phyloP scores from a whole-genome alignment of 1,284 basidiomycete genomes.

The Ganoderma sinense region DNA sequence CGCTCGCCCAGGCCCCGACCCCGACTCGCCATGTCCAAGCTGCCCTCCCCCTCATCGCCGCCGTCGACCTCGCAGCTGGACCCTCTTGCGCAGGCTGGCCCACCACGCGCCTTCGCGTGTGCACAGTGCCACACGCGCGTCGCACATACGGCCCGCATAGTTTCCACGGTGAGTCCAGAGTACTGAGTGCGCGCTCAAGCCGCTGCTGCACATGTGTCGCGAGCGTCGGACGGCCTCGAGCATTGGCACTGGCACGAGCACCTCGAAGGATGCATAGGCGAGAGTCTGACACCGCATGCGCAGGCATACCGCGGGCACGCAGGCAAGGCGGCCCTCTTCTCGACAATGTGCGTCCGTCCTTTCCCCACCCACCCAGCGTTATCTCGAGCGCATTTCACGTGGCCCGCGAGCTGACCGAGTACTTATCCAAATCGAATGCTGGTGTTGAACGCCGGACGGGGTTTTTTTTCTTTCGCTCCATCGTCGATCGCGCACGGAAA shows the following conservation, averaged over 20 bases:
- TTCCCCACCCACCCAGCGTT: not conserved
- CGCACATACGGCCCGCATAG: conserved; percentile 25
- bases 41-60: conserved; percentile 5
- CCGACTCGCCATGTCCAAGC: conserved; percentile 11
- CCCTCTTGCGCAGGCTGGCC: conserved; percentile 15
- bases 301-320: conserved; percentile 39
- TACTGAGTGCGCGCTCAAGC: conserved; percentile 9
- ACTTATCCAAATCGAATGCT: too few species aligned
- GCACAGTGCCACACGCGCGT: conserved; percentile 24
- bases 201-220: not conserved
- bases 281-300: not conserved
- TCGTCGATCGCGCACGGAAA: not conserved
- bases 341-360: conserved; percentile 53
- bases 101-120: conserved; percentile 25
- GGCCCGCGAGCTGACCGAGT: not conserved
- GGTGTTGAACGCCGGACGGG: too few species aligned
- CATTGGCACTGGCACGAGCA: not conserved
- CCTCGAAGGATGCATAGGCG: not conserved
- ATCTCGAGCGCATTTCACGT: not conserved
- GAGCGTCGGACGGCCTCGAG: not conserved
- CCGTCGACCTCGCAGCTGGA: conserved; percentile 9
- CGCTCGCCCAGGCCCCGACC: not conserved
- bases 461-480: not conserved
- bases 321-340: conserved; percentile 44
- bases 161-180: conserved; percentile 28